Evolutionary conservation across 2,329 filamentous ascomycete genomes (phyloP), one percentile per base, ranked within the genome.

Genomic region (Sarocladiaceae sp.): DNA sequence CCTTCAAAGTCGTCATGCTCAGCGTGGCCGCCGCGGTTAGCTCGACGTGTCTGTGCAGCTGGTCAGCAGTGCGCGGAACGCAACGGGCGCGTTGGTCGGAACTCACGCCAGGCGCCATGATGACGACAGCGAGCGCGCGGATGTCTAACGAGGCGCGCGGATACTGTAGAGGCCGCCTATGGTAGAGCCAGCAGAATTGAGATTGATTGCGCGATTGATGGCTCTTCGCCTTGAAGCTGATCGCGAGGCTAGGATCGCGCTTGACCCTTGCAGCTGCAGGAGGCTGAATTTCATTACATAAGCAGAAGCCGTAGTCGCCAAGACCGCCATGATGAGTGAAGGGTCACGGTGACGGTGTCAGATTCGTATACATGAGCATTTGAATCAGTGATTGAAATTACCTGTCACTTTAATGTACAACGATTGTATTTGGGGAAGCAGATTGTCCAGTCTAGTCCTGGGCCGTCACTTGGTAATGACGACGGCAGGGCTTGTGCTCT

Each of bases 1-100:
- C 72, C 76, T 64, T 81, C 77, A 45, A 80, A 80, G 50, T 80
- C 76, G 55, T 81, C 77, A 54, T 79, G 76, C 51, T 81, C 77
- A 31, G 72, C 68, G 50, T 76, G 78, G 43, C 69, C 73, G 50
- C 71, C 65, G 46, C 77, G 71, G 49, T 73, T 74, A 50, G 76
- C 74, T 50, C 77, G 74, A 58, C 77, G 68, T 44, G 76, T 80
- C 65, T 78, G 60, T 52, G 57, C 44, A 31, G 19, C 10, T 20
- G 19, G 48, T 53, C 31, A 53, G 54, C 31, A 33, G 41, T 33
- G 39, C 16, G 19, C 34, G 35, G 27, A 19, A 13, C 15, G n/a
- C 20, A 6, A 19, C 35, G 15, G 10, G n/a, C 13, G 21, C 19
- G 23, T 21, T 10, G 12, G 21, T 33, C n/a, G 12, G 7, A 11